Conservation (phyloP, 169 alveolate genomes). For the Perkinsus olseni region DNA sequence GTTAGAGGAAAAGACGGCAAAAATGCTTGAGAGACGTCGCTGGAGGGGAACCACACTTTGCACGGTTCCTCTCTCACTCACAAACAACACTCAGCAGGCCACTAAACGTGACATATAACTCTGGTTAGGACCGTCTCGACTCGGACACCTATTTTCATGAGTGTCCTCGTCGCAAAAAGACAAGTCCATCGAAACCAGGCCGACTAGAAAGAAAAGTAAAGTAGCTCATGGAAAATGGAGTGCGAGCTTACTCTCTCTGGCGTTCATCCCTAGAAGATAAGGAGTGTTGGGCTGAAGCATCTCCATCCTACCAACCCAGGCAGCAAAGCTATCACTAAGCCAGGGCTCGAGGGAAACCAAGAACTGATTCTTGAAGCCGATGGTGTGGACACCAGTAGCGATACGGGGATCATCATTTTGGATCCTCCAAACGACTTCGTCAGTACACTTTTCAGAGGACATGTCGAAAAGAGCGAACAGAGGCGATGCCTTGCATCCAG, state of each 20-base stretch:
- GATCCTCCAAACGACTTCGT: not conserved
- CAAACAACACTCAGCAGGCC: no score
- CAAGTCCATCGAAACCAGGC: no score
- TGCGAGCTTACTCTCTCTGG: not conserved
- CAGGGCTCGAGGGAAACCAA: not conserved
- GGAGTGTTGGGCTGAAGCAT: not conserved
- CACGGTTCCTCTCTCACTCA: no score
- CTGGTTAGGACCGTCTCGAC: no score
- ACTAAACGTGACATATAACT: no score
- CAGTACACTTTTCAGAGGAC: not conserved
- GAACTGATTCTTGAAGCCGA: not conserved
- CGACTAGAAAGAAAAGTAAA: no score
- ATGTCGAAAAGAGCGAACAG: not conserved
- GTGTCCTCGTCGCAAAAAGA: no score
- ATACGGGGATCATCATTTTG: not conserved
- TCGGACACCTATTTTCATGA: no score
- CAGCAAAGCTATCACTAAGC: not conserved
- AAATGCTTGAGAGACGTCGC: no score
- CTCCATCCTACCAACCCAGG: not conserved
- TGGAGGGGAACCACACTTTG: no score
- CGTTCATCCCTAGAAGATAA: not conserved
- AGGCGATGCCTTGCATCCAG: not conserved
- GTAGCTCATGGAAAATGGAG: not conserved
- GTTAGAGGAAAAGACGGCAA: no score
- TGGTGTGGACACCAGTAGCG: not conserved